Evolutionary conservation across 208 protist species (phyloP), one percentile per base, ranked within the genome.

Genomic region (Leishmania guyanensis): DNA sequence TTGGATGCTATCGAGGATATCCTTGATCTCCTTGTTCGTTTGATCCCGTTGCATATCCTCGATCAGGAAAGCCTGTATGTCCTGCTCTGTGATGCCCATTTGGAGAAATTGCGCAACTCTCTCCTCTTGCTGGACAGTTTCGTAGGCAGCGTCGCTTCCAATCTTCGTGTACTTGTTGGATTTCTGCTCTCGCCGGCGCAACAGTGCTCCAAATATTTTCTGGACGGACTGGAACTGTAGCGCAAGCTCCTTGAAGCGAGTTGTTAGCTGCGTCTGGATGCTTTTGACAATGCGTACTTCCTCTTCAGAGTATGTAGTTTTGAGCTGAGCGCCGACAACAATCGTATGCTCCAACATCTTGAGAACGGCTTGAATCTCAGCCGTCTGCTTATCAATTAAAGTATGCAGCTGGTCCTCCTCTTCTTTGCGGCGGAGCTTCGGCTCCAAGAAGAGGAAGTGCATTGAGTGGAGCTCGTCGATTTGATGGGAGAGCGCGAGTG

Each of bases 1-100:
- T 51, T 93, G 89, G n/a, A 98, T 87, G 73, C 88, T 94, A 20
- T 84, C 71, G 17, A 95, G 71, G 68, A 99, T 93, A 22, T 94
- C 89, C 72, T 91, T 86, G 36, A 99, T 87, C 65, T 97, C 95
- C 29, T 91, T 85, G 75, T 79, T 93, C 2, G 91, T 72, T 29
- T 97, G 84, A 51, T 92, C 71, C 22, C 92, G 87, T 12, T 78
- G 84, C 75, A 87, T 84, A 9, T 96, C 91, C 73, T 97, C 91
- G 1, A 91, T 39, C 2, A 96, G 87, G 33, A 99, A 81, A 20
- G 85, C 88, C 62, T 93, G 83, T 48, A 98, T 90, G 77, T 98
- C 91, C n/a, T 75, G 80, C 54, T 95, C 86, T 3, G 87, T 93
- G 84, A 95, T 98, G 26, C 95, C 95, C 70, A 96, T 89, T 66